Base-by-base conservation (phyloP, 2,329 filamentous ascomycete species). In the Penicillium crustosum region DNA sequence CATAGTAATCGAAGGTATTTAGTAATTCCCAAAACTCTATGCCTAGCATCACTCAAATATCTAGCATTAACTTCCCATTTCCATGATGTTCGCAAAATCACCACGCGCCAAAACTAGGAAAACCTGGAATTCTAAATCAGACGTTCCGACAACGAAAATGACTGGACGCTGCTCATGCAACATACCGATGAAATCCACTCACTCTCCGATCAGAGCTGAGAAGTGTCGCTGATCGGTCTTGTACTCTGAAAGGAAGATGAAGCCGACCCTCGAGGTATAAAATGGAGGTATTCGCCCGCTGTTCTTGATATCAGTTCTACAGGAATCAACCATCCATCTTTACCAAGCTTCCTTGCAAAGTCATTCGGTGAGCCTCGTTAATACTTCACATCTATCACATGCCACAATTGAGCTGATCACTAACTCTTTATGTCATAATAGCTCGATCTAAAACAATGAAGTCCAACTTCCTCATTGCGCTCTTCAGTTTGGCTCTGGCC, bases 401-500 rank as follows among this genome's bases (percentile, higher is more conserved):
- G 5, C 6, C 3, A 5, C 3, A 51, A 19, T 15, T 27, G 13
- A 43, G 21, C 21, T 43, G n/a, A 43, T 6, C 3, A n/a, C 9
- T n/a, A 12, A 35, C 10, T 25, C 8, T 21, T 21, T 1, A 27
- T 31, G 27, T 13, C 6, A 4, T 7, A 35, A 10, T 19, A 57
- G 43, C 17, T 42, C 35, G 4, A 45, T 51, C 33, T 23, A 13
- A 21, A 41, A 36, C 6, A 15, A 57, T 57, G 55, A 57, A 53
- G 50, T 15, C 49, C 4, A 53, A 57, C 36, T 36, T 53, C 35
- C n/a, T 57, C 17, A 15, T 57, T n/a, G 49, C 35, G 4, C 36
- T 57, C 36, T 31, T 57, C 13, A 39, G 55, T 17, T 15, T 57
- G 43, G 49, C 55, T 38, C 13, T 57, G 31, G 49, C 35, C 17